Percentiles rank a stretch among this genome's conserved stretches.
phyloP scores from a whole-genome alignment of 2,329 filamentous ascomycete species.

The Claviceps africana region DNA sequence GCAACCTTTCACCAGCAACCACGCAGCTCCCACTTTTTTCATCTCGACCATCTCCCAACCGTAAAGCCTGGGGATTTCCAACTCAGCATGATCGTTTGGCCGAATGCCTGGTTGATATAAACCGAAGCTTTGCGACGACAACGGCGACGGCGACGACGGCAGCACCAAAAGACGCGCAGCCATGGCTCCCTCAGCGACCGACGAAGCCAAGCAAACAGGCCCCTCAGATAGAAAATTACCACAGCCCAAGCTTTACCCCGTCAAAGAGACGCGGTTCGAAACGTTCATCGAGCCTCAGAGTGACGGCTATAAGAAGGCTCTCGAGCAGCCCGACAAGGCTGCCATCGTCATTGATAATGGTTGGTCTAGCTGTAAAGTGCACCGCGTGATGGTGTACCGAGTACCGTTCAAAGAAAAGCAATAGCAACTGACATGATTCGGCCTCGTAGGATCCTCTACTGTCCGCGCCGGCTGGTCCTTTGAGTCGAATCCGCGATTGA shows the following conservation, averaged over 20 bases:
- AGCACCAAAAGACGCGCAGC: conserved; percentile 7
- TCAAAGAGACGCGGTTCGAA: conserved; percentile 49
- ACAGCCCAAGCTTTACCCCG: conserved; percentile 42
- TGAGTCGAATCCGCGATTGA: conserved; percentile 65
- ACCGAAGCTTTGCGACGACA: conserved; percentile 4
- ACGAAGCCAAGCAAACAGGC: conserved; percentile 24
- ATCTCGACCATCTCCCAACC: conserved; percentile 1
- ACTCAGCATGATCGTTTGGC: conserved; percentile 3
- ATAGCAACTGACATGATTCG: neutral
- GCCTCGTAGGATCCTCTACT: conserved; percentile 57
- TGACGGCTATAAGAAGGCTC: conserved; percentile 60
- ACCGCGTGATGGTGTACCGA: neutral
- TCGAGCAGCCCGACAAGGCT: conserved; percentile 41
- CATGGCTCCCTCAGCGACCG: conserved; percentile 42
- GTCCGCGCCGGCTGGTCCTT: conserved; percentile 95
- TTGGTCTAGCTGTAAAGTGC: conserved; percentile 24
- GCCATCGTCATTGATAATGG: conserved; percentile 98
- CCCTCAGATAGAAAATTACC: conserved; percentile 31
- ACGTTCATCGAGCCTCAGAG: conserved; percentile 37
- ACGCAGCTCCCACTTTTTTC: neutral
- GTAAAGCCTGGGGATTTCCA: neutral
- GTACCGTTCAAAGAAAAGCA: neutral
- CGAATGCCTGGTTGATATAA: neutral
- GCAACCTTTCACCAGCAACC: neutral
- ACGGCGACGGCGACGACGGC: neutral